These are phyloP conservation scores for Cercis canadensis DNA, from an alignment of 306 rosid species.

Conservation along the genomic window DNA sequence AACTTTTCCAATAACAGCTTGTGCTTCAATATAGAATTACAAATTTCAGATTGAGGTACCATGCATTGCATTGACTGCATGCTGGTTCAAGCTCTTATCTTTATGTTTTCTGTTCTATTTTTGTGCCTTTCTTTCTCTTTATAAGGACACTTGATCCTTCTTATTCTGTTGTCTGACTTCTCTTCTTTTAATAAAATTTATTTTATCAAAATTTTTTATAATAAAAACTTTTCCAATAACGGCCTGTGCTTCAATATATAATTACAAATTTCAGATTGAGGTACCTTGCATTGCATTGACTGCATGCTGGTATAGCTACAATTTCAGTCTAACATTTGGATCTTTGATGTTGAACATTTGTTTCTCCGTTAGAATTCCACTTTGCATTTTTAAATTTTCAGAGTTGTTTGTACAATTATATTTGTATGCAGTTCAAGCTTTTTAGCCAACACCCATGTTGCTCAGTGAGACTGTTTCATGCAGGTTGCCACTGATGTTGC, in stretches of 20 bases:
- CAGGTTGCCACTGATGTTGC: conserved; percentile 96
- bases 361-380: conserved; percentile 24
- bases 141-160: background rate
- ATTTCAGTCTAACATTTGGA: background rate
- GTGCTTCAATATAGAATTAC: conserved; percentile 11
- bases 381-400: background rate
- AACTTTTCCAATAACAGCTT: background rate
- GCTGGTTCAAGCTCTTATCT: no score
- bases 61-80: no score
- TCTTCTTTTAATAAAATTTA: conserved; percentile 13
- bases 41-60: background rate
- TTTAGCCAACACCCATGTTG: conserved; percentile 2
- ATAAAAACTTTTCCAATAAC: background rate
- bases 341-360: conserved; percentile 13
- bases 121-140: background rate
- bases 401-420: conserved; percentile 6
- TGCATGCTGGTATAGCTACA: conserved; percentile 1
- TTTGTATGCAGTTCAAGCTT: background rate
- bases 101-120: background rate
- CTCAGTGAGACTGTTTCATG: conserved; percentile 32
- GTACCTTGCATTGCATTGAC: background rate
- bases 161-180: conserved; percentile 2
- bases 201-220: conserved; percentile 7
- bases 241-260: conserved; percentile 1
- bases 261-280: conserved; percentile 1